Base-by-base conservation (phyloP, 23 red algal species). In the Cyanidiococcus yangmingshanensis region DNA sequence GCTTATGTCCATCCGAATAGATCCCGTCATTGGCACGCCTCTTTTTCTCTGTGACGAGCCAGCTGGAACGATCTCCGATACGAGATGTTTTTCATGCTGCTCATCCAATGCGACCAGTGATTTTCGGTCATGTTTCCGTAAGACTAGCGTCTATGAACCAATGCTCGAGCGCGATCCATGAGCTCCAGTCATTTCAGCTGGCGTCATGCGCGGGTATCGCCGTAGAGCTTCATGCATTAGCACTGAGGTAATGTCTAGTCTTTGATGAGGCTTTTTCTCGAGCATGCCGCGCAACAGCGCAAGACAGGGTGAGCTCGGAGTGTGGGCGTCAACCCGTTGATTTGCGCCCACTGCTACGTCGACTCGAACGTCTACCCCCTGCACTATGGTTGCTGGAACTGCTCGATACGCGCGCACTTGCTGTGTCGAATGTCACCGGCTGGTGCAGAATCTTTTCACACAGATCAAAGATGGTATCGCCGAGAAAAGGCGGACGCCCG, bases 401-500 rank as follows among this genome's bases (percentile, higher is more conserved):
- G 63, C 63, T 71, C n/a, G 3, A 32, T 35, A 17, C 27, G 7
- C 45, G 45, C 12, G 7, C 12, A 54, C 7, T 7, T 21, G 7
- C 45, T 54, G 12, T 7, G 45, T 54, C 63, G n/a, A 71, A 35
- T 27, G 21, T 3, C 27, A 71, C n/a, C 32, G 21, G 12, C 63
- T 35, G n/a, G 27, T 71, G 63, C 63, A 71, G 7, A 30, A 71
- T 71, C 16, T 35, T 25, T 7, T 71, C 63, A 35, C 63, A 71
- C 12, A 71, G 32, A 7, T 71, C n/a, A 30, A 17, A 71, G 3
- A 71, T 7, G 63, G 74, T 86, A 50, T 89, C 86, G 35, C 87
- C 94, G 37, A 92, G 75, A 68, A 91, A 98, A 1, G 94, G 94
- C 25, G 89, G 81, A 1, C 86, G 57, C 21, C 94, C 94, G 41